Base-by-base conservation (phyloP, 2,329 filamentous ascomycete species). In the Trichoderma sp. region DNA sequence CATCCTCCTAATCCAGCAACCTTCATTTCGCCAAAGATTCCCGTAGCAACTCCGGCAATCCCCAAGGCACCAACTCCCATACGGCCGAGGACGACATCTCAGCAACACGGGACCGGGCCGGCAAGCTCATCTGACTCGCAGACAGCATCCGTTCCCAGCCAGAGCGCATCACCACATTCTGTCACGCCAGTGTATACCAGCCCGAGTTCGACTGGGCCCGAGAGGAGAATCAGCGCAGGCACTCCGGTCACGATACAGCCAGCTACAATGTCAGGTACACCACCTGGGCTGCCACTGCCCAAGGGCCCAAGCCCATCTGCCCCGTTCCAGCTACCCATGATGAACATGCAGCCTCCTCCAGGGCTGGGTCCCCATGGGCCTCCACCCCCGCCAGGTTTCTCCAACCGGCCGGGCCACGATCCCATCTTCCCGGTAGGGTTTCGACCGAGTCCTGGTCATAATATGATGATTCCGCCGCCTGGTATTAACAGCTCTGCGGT, bases 51-150 rank as follows among this genome's bases (percentile, higher is more conserved):
- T 39, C 95, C 96, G 8, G 91, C 90, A 30, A 83, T 97, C 61
- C 91, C 94, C 14, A 97, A 97, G 80, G 91, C 91, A 24, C 90
- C 94, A 6, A 95, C 93, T 14, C 93, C 94, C 9, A 91, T 90
- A 74, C 92, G 92, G 74, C 88, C 90, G 47, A 90, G 93, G 70
- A 93, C 95, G 73, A 83, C 89, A 61, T 96, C 94, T 9, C 93
- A 97, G 74, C 94, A 97, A 74, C 93, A 96, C 79, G 91, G 91
- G 30, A 90, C 90, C 11, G 89, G 91, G 78, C 85, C 88, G 8
- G 88, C 89, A 7, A 91, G 90, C 65, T 92, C 93, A 3, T 90
- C 92, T 73, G 88, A 90, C 3, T 91, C 93, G 1, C 89, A 92
- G 78, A 87, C 91, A 74, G 84, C 83, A 56, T 85, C 85, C 8